phyloP scores from a whole-genome alignment of 2,329 filamentous ascomycete species.

The Cladorrhinum sp. region DNA sequence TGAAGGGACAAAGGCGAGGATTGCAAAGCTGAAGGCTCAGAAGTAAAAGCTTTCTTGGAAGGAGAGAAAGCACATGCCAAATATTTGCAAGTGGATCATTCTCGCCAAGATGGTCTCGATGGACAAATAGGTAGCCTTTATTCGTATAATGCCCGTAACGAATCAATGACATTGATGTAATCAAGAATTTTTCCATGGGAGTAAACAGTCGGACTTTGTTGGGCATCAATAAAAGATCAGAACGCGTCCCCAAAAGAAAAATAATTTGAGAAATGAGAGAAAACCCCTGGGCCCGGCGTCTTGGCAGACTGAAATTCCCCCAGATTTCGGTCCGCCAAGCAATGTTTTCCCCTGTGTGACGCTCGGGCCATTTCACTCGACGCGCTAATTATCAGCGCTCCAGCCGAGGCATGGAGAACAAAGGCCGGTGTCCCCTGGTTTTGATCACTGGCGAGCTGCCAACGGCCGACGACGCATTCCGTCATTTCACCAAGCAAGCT shows the following conservation, averaged over 20 bases:
- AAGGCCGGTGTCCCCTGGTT: neutral
- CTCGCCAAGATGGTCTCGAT: neutral
- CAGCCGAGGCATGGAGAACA: conserved; percentile 6
- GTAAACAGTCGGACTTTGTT: no score
- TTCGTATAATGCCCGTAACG: neutral
- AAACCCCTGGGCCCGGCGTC: neutral
- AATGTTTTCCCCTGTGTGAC: neutral
- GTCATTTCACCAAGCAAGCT: neutral
- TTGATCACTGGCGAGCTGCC: neutral
- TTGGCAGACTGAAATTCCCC: neutral
- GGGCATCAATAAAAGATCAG: no score
- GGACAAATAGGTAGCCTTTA: no score
- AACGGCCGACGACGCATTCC: neutral
- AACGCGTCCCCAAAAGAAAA: no score
- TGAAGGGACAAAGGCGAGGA: conserved; percentile 40
- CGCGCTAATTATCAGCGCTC: neutral
- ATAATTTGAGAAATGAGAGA: neutral
- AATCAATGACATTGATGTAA: neutral
- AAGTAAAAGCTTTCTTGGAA: neutral
- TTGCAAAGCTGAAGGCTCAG: conserved; percentile 27
- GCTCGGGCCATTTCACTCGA: conserved; percentile 3
- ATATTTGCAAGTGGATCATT: neutral
- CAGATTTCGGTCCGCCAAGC: neutral
- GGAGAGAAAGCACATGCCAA: neutral
- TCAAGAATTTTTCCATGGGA: neutral